phyloP scores from a whole-genome alignment of 805 yeast species.

The Schizosaccharomyces octosporus region DNA sequence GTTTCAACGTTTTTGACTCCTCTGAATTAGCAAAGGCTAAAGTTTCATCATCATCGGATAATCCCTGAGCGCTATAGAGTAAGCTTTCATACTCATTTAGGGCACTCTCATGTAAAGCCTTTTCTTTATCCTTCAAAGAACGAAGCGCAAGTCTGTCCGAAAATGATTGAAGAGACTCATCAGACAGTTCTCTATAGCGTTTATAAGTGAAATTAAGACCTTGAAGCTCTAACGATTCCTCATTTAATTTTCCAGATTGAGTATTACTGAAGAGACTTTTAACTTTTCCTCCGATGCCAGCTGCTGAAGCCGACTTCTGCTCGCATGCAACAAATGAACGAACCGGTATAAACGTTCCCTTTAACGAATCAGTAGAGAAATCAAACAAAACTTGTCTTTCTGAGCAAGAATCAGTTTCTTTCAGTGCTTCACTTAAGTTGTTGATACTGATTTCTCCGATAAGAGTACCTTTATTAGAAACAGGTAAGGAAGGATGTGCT shows the following conservation, averaged over 20 bases:
- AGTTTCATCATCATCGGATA: conserved; percentile 29
- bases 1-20: not conserved
- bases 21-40: not conserved
- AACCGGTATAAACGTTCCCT: too few species aligned
- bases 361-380: too few species aligned
- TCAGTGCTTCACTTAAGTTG: not conserved
- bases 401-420: too few species aligned
- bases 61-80: conserved; percentile 44
- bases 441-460: conserved; percentile 3
- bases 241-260: conserved; percentile 6
- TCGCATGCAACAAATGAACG: too few species aligned
- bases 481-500: conserved; percentile 3
- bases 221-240: not conserved
- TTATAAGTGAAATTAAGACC: not conserved
- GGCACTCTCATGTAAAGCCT: conserved; percentile 29
- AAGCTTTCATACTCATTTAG: conserved; percentile 48
- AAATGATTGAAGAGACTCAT: not conserved
- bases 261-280: conserved; percentile 8
- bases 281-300: conserved; percentile 3
- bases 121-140: conserved; percentile 29
- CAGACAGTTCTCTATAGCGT: not conserved
- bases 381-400: too few species aligned
- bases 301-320: not conserved
- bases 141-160: conserved; percentile 20
- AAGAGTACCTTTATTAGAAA: conserved; percentile 5